Base-by-base conservation (phyloP, 2,329 filamentous ascomycete genomes). In the Sporothrix sp. region DNA sequence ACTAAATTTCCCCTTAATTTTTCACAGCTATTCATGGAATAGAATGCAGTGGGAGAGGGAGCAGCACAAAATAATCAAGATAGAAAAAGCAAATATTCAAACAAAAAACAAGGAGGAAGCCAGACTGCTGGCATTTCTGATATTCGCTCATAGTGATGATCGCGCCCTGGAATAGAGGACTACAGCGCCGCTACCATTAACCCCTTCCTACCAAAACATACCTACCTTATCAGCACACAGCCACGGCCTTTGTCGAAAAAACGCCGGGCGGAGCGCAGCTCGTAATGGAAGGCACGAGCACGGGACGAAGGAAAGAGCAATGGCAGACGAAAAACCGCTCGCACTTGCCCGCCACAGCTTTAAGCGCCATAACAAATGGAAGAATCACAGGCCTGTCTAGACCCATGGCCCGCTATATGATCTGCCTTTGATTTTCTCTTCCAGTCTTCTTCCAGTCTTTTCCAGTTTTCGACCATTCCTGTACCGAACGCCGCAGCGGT, bases 11-110 rank as follows among this genome's bases (percentile, higher is more conserved):
- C 16, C 33, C 28, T 33, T 35, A n/a, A n/a, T n/a, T n/a, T n/a
- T n/a, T n/a, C n/a, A n/a, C n/a, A n/a, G n/a, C n/a, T n/a, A n/a
- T n/a, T n/a, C n/a, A n/a, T n/a, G n/a, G n/a, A n/a, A n/a, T n/a
- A n/a, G n/a, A n/a, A n/a, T n/a, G n/a, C n/a, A n/a, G n/a, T n/a
- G n/a, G n/a, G n/a, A n/a, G n/a, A n/a, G n/a, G n/a, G n/a, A n/a
- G n/a, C n/a, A n/a, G n/a, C n/a, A n/a, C n/a, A n/a, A 50, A 35
- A 44, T 36, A 35, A 42, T 43, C 28, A 42, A 50, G 37, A 50
- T n/a, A 44, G 6, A 28, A 16, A 16, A 27, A 5, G 18, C 6
- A 16, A 7, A 23, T 35, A 45, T n/a, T 20, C 16, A 23, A 35
- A 33, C 20, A 45, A 45, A 43, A 16, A 35, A 45, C 16, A 45